Conservation (phyloP, 257 asterid species). For the Ilex aquifolium region DNA sequence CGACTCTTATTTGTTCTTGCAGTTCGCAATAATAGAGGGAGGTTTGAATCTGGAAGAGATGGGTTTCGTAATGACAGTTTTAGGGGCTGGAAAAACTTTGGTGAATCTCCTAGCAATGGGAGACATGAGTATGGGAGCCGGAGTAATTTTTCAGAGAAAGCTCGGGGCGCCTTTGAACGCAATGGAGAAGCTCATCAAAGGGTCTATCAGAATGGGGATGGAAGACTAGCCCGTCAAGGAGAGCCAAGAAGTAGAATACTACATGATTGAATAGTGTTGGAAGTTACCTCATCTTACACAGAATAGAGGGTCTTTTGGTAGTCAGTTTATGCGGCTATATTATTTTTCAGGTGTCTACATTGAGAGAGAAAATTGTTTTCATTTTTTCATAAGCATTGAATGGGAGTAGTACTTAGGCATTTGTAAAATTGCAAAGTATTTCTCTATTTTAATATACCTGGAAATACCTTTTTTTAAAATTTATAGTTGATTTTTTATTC, state of each 20-base stretch:
- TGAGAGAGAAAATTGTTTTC: too few species aligned
- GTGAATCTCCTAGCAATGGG: slow-evolving; percentile 5
- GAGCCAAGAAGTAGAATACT: background rate
- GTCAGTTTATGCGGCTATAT: too few species aligned
- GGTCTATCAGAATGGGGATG: background rate
- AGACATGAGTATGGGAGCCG: slow-evolving; percentile 3
- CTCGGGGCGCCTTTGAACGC: slow-evolving; percentile 1
- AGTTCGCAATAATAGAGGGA: slow-evolving; percentile 24
- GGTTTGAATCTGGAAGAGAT: slow-evolving; percentile 22
- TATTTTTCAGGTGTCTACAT: too few species aligned
- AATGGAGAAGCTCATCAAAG: slow-evolving; percentile 9
- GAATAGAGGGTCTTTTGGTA: too few species aligned
- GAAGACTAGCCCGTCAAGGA: slow-evolving; percentile 1
- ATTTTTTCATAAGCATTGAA: too few species aligned
- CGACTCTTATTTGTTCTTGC: background rate
- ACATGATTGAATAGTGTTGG: too few species aligned
- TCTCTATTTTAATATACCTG: too few species aligned
- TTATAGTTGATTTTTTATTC: too few species aligned
- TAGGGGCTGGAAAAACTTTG: slow-evolving; percentile 14
- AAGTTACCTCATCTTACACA: too few species aligned
- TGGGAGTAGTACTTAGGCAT: too few species aligned
- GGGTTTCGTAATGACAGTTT: slow-evolving; percentile 13
- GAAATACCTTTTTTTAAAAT: too few species aligned
- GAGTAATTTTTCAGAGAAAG: slow-evolving; percentile 1
- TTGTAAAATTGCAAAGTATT: too few species aligned